These are phyloP conservation scores for Ambispora gerdemannii DNA, from an alignment of 192 early-diverging fungal species.

Conservation along the genomic window DNA sequence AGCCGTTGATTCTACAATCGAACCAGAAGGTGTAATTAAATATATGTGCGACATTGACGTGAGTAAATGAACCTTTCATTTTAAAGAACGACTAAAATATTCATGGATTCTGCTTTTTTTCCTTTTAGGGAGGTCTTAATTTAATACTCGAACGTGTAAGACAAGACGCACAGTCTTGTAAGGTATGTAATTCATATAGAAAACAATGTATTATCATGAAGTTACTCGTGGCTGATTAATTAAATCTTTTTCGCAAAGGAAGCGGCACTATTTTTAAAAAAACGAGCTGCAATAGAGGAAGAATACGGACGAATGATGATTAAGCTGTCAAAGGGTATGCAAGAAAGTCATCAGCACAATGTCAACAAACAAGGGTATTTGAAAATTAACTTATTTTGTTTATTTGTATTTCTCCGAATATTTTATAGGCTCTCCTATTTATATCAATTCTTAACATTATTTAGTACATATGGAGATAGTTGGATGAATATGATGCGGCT, in stretches of 20 bases:
- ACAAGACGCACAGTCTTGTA: constrained; percentile 61
- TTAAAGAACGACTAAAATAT: not conserved
- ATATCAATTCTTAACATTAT: no score
- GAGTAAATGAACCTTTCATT: constrained; percentile 2
- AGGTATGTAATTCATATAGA: constrained; percentile 44
- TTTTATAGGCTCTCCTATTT: no score
- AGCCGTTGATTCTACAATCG: constrained; percentile 22
- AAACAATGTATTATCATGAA: not conserved
- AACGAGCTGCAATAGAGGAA: constrained; percentile 86
- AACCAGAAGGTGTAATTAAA: constrained; percentile 36
- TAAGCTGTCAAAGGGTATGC: constrained; percentile 66
- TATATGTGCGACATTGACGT: constrained; percentile 44
- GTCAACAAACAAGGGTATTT: constrained; percentile 53
- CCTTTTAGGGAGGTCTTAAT: constrained; percentile 58
- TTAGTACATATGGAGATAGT: constrained; percentile 69
- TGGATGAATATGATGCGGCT: constrained; percentile 75
- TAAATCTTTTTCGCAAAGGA: constrained; percentile 50
- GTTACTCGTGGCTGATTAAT: not conserved
- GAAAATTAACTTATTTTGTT: not conserved
- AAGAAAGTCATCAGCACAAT: constrained; percentile 54
- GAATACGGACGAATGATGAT: constrained; percentile 81
- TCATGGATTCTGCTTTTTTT: not conserved
- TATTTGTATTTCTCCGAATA: not conserved
- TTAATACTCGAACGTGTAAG: constrained; percentile 68
- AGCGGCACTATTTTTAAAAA: constrained; percentile 74